Evolutionary conservation across 208 protist species (phyloP), one percentile per base, ranked within the genome.

Genomic region (Trypanosoma boissoni): DNA sequence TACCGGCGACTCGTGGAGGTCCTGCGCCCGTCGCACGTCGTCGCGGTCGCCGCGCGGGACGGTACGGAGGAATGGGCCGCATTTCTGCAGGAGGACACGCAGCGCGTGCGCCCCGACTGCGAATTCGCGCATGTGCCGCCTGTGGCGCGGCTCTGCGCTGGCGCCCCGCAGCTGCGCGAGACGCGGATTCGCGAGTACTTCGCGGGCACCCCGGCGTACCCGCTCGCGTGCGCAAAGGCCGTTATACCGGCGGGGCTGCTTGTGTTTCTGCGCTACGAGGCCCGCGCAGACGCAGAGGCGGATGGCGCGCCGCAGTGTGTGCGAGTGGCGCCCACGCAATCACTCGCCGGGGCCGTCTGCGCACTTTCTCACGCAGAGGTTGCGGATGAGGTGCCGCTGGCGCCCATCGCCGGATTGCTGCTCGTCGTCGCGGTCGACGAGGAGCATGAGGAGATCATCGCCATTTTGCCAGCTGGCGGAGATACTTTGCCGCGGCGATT

Each of bases 361-460:
- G 81, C 76, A 3, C 61, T 94, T 2, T 94, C 87, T 1, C 84
- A 94, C 52, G 87, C 84, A 2, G 82, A 82, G 57, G 36, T 89
- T 16, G 41, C 82, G 4, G 87, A 90, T 44, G 87, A 94, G 68
- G 84, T 83, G 20, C 78, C 84, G 20, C 54, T 91, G 14, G 87
- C 87, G 2, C 82, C 82, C 0, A 64, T 87, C n/a, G 79, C 80
- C 20, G 87, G 84, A 2, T 64, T 91, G 21, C 52, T 88, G 27
- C 55, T 84, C 3, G 61, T 94, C 2, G 54, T 77, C 6, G 68
- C 76, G 41, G 82, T 94, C 24, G 83, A 91, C 54, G 82, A 80
- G 59, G 70, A 78, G 44, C 68, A 85, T 41, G 81, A 90, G 28
- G 87, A 94, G 70, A 32, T 88, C 16, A 74, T 86, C 8, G 56